A percentile compares a stretch with the other conserved stretches of the same genome.
phyloP scores from a whole-genome alignment of 2,329 filamentous ascomycete species.

The Coniochaeta sp. region DNA sequence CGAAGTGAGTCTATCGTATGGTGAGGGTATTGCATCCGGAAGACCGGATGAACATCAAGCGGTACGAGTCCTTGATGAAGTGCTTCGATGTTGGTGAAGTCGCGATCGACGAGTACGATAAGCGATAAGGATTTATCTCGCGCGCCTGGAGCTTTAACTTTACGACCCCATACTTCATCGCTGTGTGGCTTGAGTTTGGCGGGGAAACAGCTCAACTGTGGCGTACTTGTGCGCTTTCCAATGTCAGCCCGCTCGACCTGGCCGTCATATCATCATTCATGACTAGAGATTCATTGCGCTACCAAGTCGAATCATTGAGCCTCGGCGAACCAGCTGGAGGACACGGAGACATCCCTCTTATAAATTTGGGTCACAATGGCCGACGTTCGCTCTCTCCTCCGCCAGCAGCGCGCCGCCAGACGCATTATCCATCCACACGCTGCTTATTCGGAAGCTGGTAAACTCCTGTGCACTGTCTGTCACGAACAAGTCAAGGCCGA shows the following conservation, averaged over 20 bases:
- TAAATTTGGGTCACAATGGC: slow-evolving; percentile 45
- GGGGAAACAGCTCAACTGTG: neutral
- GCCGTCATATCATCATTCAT: neutral
- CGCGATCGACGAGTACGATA: neutral
- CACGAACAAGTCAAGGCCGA: slow-evolving; percentile 58
- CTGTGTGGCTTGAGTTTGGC: neutral
- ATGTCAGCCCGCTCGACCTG: neutral
- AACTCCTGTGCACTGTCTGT: slow-evolving; percentile 61
- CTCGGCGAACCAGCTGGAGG: neutral
- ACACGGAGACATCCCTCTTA: neutral
- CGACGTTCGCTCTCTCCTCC: slow-evolving; percentile 72
- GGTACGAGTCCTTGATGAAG: neutral
- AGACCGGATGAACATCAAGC: neutral
- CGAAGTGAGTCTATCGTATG: no score
- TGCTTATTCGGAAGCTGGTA: slow-evolving; percentile 59
- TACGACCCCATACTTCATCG: no score
- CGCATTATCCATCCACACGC: slow-evolving; percentile 65
- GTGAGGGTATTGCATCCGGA: neutral
- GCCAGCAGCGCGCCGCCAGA: slow-evolving; percentile 67
- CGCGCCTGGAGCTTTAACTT: neutral
- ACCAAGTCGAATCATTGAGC: neutral
- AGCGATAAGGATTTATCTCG: neutral
- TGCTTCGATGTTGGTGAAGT: neutral
- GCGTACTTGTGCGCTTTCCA: neutral
- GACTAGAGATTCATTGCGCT: neutral